These are phyloP conservation scores for Amaranthus palmeri DNA, from an alignment of 148 eudicot species.

Conservation along the genomic window DNA sequence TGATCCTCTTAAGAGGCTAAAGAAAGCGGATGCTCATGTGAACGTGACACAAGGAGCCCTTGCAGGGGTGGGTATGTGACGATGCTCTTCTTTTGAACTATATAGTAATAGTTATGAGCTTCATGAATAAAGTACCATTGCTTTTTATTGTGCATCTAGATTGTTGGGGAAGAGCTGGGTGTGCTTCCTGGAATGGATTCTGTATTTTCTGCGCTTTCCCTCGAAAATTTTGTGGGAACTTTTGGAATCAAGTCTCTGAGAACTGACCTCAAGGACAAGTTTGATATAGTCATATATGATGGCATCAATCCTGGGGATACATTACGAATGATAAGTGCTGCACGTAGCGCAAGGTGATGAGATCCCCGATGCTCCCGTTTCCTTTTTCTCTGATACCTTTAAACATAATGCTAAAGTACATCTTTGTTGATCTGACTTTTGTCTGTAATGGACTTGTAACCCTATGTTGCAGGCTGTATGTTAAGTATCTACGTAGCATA, in stretches of 20 bases:
- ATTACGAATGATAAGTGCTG: conserved; percentile 72
- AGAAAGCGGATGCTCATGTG: conserved; percentile 87
- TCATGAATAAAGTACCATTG: not conserved
- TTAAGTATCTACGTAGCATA: conserved; percentile 66
- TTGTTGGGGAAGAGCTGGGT: conserved; percentile 95
- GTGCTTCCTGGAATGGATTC: conserved; percentile 99
- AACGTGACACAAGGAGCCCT: conserved; percentile 86
- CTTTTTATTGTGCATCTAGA: conserved; percentile 34
- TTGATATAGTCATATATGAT: conserved; percentile 77
- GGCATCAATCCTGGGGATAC: conserved; percentile 78
- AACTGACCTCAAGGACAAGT: conserved; percentile 36
- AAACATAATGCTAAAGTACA: not conserved
- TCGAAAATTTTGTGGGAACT: conserved; percentile 59
- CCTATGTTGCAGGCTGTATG: conserved; percentile 56
- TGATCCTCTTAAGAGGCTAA: conserved; percentile 74
- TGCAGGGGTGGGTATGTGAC: conserved; percentile 95
- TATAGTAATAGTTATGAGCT: not conserved
- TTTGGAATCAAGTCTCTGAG: conserved; percentile 30
- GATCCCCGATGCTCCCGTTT: conserved; percentile 2
- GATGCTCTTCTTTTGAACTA: not conserved
- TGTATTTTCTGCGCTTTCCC: conserved; percentile 67
- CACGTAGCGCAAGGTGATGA: conserved; percentile 64
- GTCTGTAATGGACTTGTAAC: not conserved
- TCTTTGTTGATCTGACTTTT: not conserved
- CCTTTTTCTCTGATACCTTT: not conserved